Base-by-base conservation (phyloP, 805 yeast genomes). In the Wickerhamomyces tratensis region DNA sequence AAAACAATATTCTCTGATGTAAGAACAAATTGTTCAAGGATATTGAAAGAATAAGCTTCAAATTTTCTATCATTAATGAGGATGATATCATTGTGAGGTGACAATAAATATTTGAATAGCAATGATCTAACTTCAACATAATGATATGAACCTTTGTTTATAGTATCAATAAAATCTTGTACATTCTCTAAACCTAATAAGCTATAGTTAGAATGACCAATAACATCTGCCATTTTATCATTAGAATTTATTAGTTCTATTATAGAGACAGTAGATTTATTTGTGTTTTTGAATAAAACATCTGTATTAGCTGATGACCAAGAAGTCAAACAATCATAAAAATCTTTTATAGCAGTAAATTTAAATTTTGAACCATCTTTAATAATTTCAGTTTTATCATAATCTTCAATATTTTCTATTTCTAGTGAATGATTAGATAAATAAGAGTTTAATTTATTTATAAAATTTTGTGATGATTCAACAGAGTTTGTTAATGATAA, bases 51-150 rank as follows among this genome's bases (percentile, higher is more conserved):
- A 4, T 55, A 48, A 0, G 52, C 46, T 11, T 65, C 61, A 76
- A 80, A 71, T 9, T 49, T 39, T 7, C 64, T 61, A 31, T 68
- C 66, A 6, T 61, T 49, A 1, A 76, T 46, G 0, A 63, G 52
- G 39, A 72, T 64, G 5, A 42, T 42, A 14, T 49, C 50, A 5
- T 39, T 38, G 7, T 41, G 13, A 5, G 26, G 26, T 2, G 54
- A 40, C 3, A 65, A 43, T 5, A 65, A 40, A 2, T 33, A 35
- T 7, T 52, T 30, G 4, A 72, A 37, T 3, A 71, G 44, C 14
- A 49, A 43, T n/a, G 58, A 46, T 34, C 76, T 51, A 0, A 62
- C 61, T 34, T 68, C 67, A 35, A 65, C 67, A 35, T 64, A 61
- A 42, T 71, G 74, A 15, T 49, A 49, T 2, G 44, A 43, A 1